Evolutionary conservation across 1,284 basidiomycete genomes (phyloP).

Genomic region (Austroboletus novae-zelandiae): DNA sequence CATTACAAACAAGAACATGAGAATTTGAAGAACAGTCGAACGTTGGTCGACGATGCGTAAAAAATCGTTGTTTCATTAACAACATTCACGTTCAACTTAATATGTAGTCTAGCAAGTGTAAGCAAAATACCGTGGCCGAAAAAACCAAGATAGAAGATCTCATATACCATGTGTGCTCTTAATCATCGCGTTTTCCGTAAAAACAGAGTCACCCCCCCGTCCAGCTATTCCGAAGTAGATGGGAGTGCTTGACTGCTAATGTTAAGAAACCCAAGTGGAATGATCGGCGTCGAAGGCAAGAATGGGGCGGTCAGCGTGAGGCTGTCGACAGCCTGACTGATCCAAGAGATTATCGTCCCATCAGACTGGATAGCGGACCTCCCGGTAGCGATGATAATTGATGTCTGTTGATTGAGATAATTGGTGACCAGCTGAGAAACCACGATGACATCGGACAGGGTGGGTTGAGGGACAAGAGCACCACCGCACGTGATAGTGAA

Average conservation of each 20-base stretch:
- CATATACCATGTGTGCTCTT: too few relatives aligned
- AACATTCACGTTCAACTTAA: too few relatives aligned
- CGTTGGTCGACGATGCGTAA: too few relatives aligned
- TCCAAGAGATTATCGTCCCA: conserved; percentile 62
- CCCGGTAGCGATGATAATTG: conserved; percentile 61
- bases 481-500: conserved; percentile 67
- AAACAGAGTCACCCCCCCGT: too few relatives aligned
- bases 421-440: conserved; percentile 70
- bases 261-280: conserved; percentile 65
- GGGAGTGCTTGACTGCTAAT: conserved; percentile 56
- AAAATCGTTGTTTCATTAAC: too few relatives aligned
- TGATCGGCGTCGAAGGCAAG: conserved; percentile 51
- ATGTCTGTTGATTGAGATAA: conserved; percentile 66
- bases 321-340: conserved; percentile 58
- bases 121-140: too few relatives aligned
- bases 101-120: too few relatives aligned
- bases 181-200: too few relatives aligned
- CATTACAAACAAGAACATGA: too few relatives aligned
- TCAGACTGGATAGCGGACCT: conserved; percentile 55
- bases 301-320: conserved; percentile 63
- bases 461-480: conserved; percentile 55
- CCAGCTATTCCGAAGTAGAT: background rate
- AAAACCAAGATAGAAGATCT: too few relatives aligned
- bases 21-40: too few relatives aligned
- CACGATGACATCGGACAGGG: conserved; percentile 45